Evolutionary conservation across 768 basidiomycete species (phyloP).

Genomic region (Trametes cinnabarina): DNA sequence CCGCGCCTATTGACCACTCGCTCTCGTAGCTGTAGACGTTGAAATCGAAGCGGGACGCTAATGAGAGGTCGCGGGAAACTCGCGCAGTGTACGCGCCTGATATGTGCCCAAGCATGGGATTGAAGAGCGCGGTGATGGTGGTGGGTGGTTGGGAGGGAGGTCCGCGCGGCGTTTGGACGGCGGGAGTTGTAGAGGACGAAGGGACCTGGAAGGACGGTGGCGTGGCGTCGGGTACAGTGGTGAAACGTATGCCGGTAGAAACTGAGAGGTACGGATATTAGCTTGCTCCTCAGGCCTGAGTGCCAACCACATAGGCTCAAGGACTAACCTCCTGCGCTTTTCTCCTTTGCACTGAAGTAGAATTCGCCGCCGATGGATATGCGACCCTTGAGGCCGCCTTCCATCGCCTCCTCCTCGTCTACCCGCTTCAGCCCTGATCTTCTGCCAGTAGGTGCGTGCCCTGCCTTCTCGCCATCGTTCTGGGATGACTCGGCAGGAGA

Average conservation of each 20-base stretch:
- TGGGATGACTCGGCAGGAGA: conserved; percentile 33
- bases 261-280: conserved; percentile 44
- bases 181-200: conserved; percentile 34
- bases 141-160: conserved; percentile 77
- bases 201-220: conserved; percentile 59
- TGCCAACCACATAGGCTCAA: no score
- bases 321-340: conserved; percentile 84
- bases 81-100: conserved; percentile 89
- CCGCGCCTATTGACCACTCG: conserved; percentile 93
- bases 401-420: conserved; percentile 92
- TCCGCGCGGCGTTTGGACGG: conserved; percentile 30
- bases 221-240: conserved; percentile 81
- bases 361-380: conserved; percentile 91
- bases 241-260: conserved; percentile 91
- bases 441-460: conserved; percentile 6
- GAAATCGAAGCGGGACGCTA: conserved; percentile 92
- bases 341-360: conserved; percentile 90
- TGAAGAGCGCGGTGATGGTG: conserved; percentile 91
- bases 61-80: conserved; percentile 77
- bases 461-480: conserved; percentile 30
- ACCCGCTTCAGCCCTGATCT: conserved; percentile 56
- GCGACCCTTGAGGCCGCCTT: conserved; percentile 86
- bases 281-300: no score
- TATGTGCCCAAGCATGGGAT: conserved; percentile 94
- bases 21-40: conserved; percentile 97